Base-by-base conservation (phyloP, 2,329 filamentous ascomycete genomes). In the Aquanectria penicillioides region DNA sequence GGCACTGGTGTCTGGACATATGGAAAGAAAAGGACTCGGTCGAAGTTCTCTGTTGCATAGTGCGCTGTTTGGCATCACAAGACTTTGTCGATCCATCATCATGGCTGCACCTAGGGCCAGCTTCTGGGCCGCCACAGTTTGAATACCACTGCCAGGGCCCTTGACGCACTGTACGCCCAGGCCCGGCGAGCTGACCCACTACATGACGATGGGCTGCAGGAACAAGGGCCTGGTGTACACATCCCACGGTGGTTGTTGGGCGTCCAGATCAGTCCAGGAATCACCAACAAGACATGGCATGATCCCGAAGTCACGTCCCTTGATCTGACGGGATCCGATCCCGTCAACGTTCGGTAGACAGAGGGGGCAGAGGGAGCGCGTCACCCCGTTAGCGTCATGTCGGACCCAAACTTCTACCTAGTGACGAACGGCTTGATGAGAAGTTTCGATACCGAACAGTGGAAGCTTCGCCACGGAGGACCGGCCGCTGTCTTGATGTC, bases 131-230 rank as follows among this genome's bases (percentile, higher is more conserved):
- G 40, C 25, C 26, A 63, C 36, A 51, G 47, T 60, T 41, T 46
- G 59, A 64, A 66, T 57, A 53, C 38, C 41, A 38, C 11, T 36
- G 50, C 22, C 22, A 54, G 31, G 28, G 51, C 43, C 46, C n/a
- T n/a, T 37, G 41, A 43, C 53, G 43, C 43, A 62, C 52, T 55
- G 59, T 58, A 55, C 49, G 56, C 36, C 51, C 57, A 40, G 60
- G 47, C 57, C 52, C 58, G 56, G 47, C 40, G 51, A 57, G 18
- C 22, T 58, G 55, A 40, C 58, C 65, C 66, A 68, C 67, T 40
- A 41, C 59, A 69, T 70, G 66, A 67, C 54, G 66, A 66, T 65
- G 66, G 48, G 68, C 61, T 71, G 65, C 67, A 71, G 66, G 68
- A 71, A 69, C 68, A 70, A 62, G 66, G 65, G 49, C 63, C 47